Percentiles rank a stretch among this genome's conserved stretches.
Evolutionary conservation across 176 grass and related monocot genomes (phyloP).

Genomic region (Luzula sylvatica): DNA sequence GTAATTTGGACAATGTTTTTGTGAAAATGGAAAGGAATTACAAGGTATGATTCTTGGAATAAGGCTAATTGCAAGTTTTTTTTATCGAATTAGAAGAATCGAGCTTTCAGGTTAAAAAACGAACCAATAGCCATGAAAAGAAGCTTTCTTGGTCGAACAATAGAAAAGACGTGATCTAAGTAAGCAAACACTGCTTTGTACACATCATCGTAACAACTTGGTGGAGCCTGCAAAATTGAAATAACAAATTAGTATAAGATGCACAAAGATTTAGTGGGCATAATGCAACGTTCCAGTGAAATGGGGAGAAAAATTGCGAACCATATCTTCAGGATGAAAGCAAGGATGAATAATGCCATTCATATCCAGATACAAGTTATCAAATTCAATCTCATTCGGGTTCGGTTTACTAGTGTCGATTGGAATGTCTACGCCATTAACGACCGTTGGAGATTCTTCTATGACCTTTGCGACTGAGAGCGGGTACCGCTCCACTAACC

Average conservation of each 20-base stretch:
- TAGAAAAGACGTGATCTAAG: constrained; percentile 20
- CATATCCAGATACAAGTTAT: constrained; percentile 45
- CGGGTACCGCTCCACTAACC: constrained; percentile 22
- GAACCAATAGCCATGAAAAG: constrained; percentile 31
- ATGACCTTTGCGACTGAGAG: constrained; percentile 17
- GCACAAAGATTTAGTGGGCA: background rate
- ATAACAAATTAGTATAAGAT: background rate
- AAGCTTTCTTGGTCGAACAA: constrained; percentile 24
- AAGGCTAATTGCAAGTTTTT: too few relatives aligned
- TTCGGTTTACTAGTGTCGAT: constrained; percentile 26
- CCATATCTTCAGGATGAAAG: constrained; percentile 35
- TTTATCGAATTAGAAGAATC: background rate
- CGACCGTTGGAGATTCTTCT: constrained; percentile 6
- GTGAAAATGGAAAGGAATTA: too few relatives aligned
- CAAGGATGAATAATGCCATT: constrained; percentile 45
- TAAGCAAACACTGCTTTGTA: constrained; percentile 17
- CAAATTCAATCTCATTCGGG: constrained; percentile 38
- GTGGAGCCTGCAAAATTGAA: constrained; percentile 9
- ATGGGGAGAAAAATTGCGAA: background rate
- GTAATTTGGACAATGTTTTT: too few relatives aligned
- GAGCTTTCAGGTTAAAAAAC: too few relatives aligned
- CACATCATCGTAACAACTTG: constrained; percentile 15
- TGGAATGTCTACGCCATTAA: constrained; percentile 27
- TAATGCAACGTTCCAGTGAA: background rate
- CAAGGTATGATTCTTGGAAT: background rate